Evolutionary conservation across 805 yeast species (phyloP).

Genomic region (Metschnikowia hibisci): DNA sequence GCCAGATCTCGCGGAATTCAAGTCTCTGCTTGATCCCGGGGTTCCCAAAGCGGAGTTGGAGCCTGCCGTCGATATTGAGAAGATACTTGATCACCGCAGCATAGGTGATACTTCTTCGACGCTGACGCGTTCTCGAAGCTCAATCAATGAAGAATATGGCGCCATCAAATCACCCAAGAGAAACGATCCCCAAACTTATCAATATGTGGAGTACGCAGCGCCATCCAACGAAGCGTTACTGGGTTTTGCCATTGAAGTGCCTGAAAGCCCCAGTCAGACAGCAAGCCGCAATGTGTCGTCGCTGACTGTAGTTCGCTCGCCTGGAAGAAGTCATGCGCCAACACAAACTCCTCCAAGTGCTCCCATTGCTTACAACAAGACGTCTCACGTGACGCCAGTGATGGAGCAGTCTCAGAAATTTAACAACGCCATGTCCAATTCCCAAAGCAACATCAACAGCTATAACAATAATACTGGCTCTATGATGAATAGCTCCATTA

Average conservation of each 20-base stretch:
- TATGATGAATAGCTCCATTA: neutral
- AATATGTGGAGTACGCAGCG: neutral
- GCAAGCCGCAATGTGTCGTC: neutral
- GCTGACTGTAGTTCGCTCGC: constrained; percentile 3
- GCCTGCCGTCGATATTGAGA: constrained; percentile 16
- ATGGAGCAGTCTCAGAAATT: constrained; percentile 16
- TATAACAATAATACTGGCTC: no score
- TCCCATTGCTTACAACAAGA: constrained; percentile 5
- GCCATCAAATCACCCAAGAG: neutral
- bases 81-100: constrained; percentile 15
- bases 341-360: neutral
- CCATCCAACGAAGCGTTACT: neutral
- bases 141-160: neutral
- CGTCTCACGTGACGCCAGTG: constrained; percentile 23
- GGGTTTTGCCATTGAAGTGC: neutral
- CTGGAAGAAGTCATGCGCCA: neutral
- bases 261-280: neutral
- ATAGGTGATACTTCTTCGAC: constrained; percentile 6
- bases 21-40: constrained; percentile 19
- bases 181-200: neutral
- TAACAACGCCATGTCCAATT: neutral
- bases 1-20: constrained; percentile 16
- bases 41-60: constrained; percentile 9
- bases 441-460: no score
- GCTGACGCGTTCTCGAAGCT: constrained; percentile 7